Conservation (phyloP, 441 rosid species). For the Corymbia calophylla region DNA sequence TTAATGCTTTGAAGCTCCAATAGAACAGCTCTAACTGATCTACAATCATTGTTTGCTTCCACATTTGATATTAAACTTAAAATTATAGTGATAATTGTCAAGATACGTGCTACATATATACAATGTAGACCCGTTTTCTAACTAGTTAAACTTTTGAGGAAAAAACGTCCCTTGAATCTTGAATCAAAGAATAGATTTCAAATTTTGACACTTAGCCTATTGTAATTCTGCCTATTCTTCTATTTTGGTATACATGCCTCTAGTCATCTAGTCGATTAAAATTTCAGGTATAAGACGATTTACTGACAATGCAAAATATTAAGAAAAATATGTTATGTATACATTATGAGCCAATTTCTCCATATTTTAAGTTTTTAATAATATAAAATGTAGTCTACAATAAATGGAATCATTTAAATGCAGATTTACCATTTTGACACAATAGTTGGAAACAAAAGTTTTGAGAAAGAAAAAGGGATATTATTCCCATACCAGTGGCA, state of each 20-base stretch:
- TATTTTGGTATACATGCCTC: neutral
- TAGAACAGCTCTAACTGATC: neutral
- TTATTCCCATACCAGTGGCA: constrained; percentile 42
- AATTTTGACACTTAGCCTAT: neutral
- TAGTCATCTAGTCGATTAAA: neutral
- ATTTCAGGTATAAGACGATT: neutral
- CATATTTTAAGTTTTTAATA: neutral
- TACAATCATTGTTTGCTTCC: neutral
- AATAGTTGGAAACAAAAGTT: neutral
- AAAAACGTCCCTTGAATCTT: neutral
- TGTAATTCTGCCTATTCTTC: neutral
- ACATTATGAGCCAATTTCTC: neutral
- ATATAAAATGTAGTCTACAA: neutral
- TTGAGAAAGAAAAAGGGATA: neutral
- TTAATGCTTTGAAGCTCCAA: neutral
- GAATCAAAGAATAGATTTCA: neutral
- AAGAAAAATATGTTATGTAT: neutral
- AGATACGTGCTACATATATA: neutral
- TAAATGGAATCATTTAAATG: neutral
- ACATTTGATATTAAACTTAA: neutral
- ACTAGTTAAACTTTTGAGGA: neutral
- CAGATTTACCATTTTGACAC: neutral
- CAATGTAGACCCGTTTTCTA: neutral
- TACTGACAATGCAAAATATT: neutral
- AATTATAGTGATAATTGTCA: neutral